Conservation (phyloP, 2,329 filamentous ascomycete genomes). For the Aspergillus piperis region DNA sequence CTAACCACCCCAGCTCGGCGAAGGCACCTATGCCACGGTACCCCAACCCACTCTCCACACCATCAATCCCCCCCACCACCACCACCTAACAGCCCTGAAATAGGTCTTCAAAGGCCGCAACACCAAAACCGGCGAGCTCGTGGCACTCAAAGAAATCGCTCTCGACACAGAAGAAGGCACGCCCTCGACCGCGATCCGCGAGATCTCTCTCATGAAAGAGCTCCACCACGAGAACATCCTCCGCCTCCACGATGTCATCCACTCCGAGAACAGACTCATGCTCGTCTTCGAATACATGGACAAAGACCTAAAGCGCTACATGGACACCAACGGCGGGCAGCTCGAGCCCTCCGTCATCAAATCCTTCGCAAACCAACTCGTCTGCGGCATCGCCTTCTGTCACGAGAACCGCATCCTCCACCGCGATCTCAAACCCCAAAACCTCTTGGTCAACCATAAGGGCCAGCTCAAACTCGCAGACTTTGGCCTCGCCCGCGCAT, state of each 20-base stretch:
- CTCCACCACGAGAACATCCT: slow-evolving; percentile 98
- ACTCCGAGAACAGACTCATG: slow-evolving; percentile 99
- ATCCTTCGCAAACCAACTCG: slow-evolving; percentile 96
- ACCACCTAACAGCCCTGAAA: slow-evolving; percentile 8
- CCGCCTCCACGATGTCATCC: slow-evolving; percentile 94
- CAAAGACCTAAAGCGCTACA: slow-evolving; percentile 95
- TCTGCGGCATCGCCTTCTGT: slow-evolving; percentile 93
- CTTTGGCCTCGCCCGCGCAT: slow-evolving; percentile 89
- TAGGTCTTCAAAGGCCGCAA: slow-evolving; percentile 23
- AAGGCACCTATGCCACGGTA: slow-evolving; percentile 22
- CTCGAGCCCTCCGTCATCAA: slow-evolving; percentile 89
- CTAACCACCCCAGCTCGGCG: slow-evolving; percentile 13
- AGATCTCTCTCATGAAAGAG: slow-evolving; percentile 99
- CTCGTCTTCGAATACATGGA: slow-evolving; percentile 99
- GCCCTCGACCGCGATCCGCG: slow-evolving; percentile 92
- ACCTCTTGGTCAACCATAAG: slow-evolving; percentile 88
- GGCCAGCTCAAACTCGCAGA: slow-evolving; percentile 89
- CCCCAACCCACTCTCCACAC: background rate
- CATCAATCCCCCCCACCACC: background rate
- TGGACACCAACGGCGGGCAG: slow-evolving; percentile 88
- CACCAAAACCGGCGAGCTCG: slow-evolving; percentile 17
- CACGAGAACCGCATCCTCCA: slow-evolving; percentile 95
- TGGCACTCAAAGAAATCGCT: slow-evolving; percentile 19
- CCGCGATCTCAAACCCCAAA: slow-evolving; percentile 93
- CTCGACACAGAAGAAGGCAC: slow-evolving; percentile 76